These are phyloP conservation scores for Rosa chinensis DNA, from an alignment of 306 rosid genomes.

Conservation along the genomic window DNA sequence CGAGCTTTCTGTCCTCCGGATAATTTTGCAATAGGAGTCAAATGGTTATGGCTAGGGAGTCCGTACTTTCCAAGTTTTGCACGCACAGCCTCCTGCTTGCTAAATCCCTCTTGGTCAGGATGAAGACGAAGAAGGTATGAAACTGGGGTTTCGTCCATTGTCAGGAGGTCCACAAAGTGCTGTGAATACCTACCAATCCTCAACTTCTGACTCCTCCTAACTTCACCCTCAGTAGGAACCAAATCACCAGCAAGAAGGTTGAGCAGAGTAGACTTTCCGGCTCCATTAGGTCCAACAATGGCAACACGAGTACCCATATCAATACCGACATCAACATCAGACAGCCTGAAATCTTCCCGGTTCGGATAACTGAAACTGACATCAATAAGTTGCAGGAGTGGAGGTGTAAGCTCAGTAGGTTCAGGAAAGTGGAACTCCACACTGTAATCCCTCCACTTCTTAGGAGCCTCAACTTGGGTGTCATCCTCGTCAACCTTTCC, in stretches of 20 bases:
- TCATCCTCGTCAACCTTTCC: not conserved
- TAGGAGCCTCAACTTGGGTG: not conserved
- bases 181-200: conserved; percentile 68
- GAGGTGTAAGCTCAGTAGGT: conserved; percentile 69
- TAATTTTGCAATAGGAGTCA: conserved; percentile 5
- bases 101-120: conserved; percentile 69
- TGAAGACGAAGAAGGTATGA: conserved; percentile 69
- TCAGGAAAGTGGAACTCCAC: conserved; percentile 54
- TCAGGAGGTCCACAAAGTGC: conserved; percentile 64
- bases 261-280: conserved; percentile 61
- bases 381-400: conserved; percentile 68
- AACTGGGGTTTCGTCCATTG: conserved; percentile 68
- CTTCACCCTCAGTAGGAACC: conserved; percentile 63
- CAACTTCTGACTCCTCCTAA: conserved; percentile 65
- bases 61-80: conserved; percentile 68
- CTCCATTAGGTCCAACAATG: conserved; percentile 67
- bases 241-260: conserved; percentile 68
- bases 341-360: conserved; percentile 56
- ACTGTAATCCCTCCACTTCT: not conserved
- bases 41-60: conserved; percentile 40
- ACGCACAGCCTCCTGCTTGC: conserved; percentile 73
- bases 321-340: conserved; percentile 57
- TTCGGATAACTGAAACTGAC: conserved; percentile 67
- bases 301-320: conserved; percentile 70
- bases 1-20: conserved; percentile 68